Evolutionary conservation across 1,139 yeast genomes (phyloP), one percentile per base, ranked within the genome.

Genomic region (Debaryomycetaceae sp.): DNA sequence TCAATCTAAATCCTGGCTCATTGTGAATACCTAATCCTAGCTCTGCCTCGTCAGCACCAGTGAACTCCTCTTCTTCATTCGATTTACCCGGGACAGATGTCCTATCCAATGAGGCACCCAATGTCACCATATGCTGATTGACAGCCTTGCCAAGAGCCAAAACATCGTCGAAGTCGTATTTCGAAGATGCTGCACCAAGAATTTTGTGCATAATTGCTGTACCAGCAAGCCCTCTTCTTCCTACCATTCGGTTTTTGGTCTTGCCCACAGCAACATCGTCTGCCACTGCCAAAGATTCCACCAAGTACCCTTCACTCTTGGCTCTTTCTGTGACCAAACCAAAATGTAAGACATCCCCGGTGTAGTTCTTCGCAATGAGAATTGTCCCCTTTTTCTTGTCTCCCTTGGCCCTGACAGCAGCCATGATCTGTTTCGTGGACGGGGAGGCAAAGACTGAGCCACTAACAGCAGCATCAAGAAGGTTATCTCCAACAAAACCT

Each of bases 21-120:
- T 91, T 91, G 65, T 91, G 98, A 50, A 91, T 91, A 41, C 98
- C 98, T 82, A 91, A 85, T 24, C 98, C 98, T 50, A 91, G 75
- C 64, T 91, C 98, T 55, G 86, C 85, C 61, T 88, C 90, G 45
- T 79, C 67, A 3, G 59, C 61, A 5, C 62, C 66, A 38, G 76
- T 68, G 49, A 70, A 66, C 38, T 68, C 72, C 35, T 65, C 66
- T 50, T 84, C 76, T 42, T 78, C 69, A 17, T 49, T 78, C 11
- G 78, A 73, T 48, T 84, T 78, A 6, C 96, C 96, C 3, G 98
- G 97, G 37, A 89, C 95, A 40, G 87, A 81, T 45, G 95, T 89
- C 56, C 95, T 89, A 56, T 87, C 96, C 54, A 91, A 73, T 1
- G 96, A 87, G 1, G 96, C 90, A 39, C 96, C 96, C 54, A 91